These are phyloP conservation scores for Lenwebbia sp. DNA, from an alignment of 345 rosid species.

Conservation along the genomic window DNA sequence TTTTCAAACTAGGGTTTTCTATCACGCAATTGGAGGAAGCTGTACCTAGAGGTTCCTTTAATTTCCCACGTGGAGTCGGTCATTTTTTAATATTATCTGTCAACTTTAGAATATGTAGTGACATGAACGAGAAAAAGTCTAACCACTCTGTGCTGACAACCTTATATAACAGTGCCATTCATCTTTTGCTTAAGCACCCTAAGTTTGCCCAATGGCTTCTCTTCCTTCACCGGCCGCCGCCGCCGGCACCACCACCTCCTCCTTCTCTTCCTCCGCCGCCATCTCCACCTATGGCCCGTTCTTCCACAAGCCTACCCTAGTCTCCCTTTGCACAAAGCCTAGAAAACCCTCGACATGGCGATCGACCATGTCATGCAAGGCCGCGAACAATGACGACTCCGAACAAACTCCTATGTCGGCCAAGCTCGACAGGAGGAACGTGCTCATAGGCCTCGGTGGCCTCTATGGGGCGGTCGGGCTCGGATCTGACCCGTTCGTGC, in stretches of 20 bases:
- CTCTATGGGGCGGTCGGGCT: conserved; percentile 27
- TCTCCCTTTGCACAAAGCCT: neutral
- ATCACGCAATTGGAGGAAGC: neutral
- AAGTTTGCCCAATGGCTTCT: conserved; percentile 1
- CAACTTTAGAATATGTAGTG: neutral
- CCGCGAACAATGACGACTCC: neutral
- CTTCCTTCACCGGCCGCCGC: neutral
- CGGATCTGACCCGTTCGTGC: conserved; percentile 13
- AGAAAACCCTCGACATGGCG: neutral
- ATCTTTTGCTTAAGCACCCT: neutral
- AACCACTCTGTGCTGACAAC: neutral
- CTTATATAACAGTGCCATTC: neutral
- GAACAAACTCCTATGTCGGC: neutral
- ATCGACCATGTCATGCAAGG: conserved; percentile 2
- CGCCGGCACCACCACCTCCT: neutral
- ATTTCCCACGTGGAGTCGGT: neutral
- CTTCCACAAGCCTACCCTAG: neutral
- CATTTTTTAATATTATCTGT: neutral
- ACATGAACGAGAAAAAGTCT: neutral
- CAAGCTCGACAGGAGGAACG: conserved; percentile 35
- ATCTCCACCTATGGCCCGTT: neutral
- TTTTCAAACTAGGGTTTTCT: neutral
- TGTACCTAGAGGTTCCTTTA: neutral
- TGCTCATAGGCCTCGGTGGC: conserved; percentile 48
- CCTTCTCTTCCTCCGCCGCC: neutral